These are phyloP conservation scores for Ceriops tagal DNA, from an alignment of 345 rosid genomes.

Conservation along the genomic window DNA sequence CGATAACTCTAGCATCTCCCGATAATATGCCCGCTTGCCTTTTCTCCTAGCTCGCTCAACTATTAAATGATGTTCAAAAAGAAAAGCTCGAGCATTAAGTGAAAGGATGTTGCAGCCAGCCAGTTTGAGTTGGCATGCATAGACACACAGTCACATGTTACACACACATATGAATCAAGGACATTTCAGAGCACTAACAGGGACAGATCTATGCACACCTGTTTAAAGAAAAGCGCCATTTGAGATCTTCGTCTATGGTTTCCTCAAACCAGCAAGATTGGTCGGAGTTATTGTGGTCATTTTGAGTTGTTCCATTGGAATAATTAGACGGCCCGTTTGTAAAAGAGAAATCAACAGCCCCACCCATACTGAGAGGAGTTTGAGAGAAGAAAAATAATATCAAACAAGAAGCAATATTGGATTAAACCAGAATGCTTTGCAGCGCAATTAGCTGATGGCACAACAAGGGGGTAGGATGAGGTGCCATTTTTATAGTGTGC, in stretches of 20 bases:
- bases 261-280: constrained; percentile 71
- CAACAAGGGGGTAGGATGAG: too few relatives aligned
- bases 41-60: too few relatives aligned
- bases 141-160: too few relatives aligned
- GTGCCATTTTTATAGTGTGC: too few relatives aligned
- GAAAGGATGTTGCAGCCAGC: too few relatives aligned
- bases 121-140: too few relatives aligned
- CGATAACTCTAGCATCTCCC: too few relatives aligned
- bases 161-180: too few relatives aligned
- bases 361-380: constrained; percentile 45
- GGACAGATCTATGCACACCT: constrained; percentile 37
- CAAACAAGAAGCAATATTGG: not conserved
- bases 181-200: too few relatives aligned
- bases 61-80: not conserved
- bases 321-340: constrained; percentile 49
- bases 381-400: not conserved
- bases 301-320: constrained; percentile 37
- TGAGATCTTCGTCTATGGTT: constrained; percentile 76
- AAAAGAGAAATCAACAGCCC: constrained; percentile 54
- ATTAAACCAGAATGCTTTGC: too few relatives aligned
- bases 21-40: too few relatives aligned
- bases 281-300: constrained; percentile 26
- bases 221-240: constrained; percentile 89
- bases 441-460: too few relatives aligned
- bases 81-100: not conserved